Evolutionary conservation across 257 asterid species (phyloP).

Genomic region (Solanum chilense): DNA sequence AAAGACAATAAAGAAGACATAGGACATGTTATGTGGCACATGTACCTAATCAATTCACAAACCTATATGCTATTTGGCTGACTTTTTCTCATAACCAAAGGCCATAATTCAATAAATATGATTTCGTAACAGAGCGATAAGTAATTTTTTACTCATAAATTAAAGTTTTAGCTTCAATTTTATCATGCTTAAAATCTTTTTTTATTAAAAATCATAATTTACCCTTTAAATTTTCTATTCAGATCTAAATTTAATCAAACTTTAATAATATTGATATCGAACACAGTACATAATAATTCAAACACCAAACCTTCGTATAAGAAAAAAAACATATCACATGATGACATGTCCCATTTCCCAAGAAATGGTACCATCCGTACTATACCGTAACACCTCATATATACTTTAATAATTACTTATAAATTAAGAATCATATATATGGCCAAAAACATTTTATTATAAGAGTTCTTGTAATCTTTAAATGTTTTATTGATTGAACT

Average conservation of each 20-base stretch:
- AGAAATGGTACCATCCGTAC: conserved; percentile 18
- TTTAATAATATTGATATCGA: neutral
- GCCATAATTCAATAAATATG: neutral
- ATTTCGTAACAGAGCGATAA: rapidly evolving
- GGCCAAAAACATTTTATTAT: neutral
- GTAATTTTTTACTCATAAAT: neutral
- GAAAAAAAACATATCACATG: conserved; percentile 3
- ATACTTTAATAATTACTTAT: neutral
- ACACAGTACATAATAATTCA: neutral
- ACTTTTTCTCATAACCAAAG: neutral
- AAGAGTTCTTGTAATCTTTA: neutral
- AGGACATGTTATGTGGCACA: neutral
- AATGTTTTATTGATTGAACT: neutral
- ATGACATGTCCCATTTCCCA: neutral
- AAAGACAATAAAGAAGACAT: neutral
- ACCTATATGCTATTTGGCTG: neutral
- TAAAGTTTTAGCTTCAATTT: neutral
- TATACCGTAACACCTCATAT: conserved; percentile 7
- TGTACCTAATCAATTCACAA: conserved; percentile 1
- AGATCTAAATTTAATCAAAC: neutral
- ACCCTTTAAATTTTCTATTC: rapidly evolving
- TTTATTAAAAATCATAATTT: neutral
- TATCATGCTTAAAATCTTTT: rapidly evolving
- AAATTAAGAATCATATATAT: neutral
- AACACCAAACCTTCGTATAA: neutral